Evolutionary conservation across 148 eudicot genomes (phyloP).

Genomic region (Oxyria digyna): DNA sequence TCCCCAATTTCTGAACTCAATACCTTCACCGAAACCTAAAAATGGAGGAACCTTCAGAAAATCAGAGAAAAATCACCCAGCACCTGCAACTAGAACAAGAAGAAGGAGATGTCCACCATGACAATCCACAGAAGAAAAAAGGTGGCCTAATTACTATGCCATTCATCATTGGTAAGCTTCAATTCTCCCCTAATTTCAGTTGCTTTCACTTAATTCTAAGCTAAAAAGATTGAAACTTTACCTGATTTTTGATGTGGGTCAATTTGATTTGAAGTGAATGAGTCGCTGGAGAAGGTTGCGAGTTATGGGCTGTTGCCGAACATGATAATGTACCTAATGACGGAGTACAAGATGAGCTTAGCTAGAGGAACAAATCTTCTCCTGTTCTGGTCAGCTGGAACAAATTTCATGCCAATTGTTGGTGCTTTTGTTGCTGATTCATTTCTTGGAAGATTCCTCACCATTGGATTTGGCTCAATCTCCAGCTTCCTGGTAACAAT

Average conservation of each 20-base stretch:
- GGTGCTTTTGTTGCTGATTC: conserved; percentile 86
- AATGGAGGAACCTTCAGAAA: conserved; percentile 31
- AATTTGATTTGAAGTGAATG: conserved; percentile 36
- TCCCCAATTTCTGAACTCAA: background rate
- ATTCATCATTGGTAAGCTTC: conserved; percentile 61
- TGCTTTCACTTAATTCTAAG: background rate
- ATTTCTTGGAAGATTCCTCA: conserved; percentile 57
- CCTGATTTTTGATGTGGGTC: background rate
- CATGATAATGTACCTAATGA: conserved; percentile 69
- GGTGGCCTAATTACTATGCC: conserved; percentile 88
- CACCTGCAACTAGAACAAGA: conserved; percentile 5
- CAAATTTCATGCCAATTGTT: conserved; percentile 54
- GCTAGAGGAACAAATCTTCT: conserved; percentile 42
- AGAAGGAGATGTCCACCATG: background rate
- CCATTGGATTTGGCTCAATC: conserved; percentile 66
- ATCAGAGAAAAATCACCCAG: conserved; percentile 10
- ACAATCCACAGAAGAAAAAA: conserved; percentile 22
- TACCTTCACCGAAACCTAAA: background rate
- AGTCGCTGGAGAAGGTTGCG: conserved; percentile 78
- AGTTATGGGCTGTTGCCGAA: conserved; percentile 72
- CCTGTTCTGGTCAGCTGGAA: conserved; percentile 54
- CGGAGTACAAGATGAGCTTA: conserved; percentile 48
- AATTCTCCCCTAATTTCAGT: background rate
- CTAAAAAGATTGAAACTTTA: background rate
- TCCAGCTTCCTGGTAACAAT: conserved; percentile 49